phyloP scores from a whole-genome alignment of 1,139 yeast genomes.

The Yamadazyma blattariae region DNA sequence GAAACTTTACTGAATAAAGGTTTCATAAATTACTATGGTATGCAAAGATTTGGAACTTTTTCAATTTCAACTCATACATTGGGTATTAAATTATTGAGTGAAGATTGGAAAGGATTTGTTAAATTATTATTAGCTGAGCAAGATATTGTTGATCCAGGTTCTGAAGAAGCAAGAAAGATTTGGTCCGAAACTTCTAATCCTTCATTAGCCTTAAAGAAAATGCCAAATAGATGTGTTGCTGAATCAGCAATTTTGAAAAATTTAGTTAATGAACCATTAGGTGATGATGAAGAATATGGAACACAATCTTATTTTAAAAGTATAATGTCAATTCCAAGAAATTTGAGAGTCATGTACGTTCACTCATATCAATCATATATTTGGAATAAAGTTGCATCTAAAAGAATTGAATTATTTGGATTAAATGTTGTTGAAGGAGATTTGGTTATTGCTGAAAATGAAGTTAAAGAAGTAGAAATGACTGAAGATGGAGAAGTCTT shows the following conservation, averaged over 20 bases:
- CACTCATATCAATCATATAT: constrained; percentile 96
- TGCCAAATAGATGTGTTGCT: constrained; percentile 89
- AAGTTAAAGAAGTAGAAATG: constrained; percentile 19
- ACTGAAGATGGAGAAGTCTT: constrained; percentile 48
- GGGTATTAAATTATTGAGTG: constrained; percentile 69
- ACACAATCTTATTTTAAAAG: constrained; percentile 66
- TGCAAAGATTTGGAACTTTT: constrained; percentile 97
- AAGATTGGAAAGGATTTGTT: constrained; percentile 78
- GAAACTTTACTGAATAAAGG: constrained; percentile 64
- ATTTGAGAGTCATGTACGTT: constrained; percentile 88
- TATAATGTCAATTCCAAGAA: constrained; percentile 89
- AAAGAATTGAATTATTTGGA: constrained; percentile 72
- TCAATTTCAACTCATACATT: constrained; percentile 85
- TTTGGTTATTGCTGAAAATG: constrained; percentile 50
- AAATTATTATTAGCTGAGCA: constrained; percentile 81
- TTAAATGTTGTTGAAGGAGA: constrained; percentile 76
- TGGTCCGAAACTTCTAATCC: constrained; percentile 82
- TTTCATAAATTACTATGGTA: constrained; percentile 89
- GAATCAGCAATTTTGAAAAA: constrained; percentile 70
- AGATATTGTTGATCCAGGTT: constrained; percentile 77
- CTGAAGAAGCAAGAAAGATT: constrained; percentile 73
- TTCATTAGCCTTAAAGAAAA: constrained; percentile 55
- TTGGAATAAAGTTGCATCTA: constrained; percentile 87
- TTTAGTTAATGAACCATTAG: constrained; percentile 45
- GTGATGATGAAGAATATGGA: constrained; percentile 44